phyloP scores from a whole-genome alignment of 176 grass and related monocot species.

The Carex cristatella region DNA sequence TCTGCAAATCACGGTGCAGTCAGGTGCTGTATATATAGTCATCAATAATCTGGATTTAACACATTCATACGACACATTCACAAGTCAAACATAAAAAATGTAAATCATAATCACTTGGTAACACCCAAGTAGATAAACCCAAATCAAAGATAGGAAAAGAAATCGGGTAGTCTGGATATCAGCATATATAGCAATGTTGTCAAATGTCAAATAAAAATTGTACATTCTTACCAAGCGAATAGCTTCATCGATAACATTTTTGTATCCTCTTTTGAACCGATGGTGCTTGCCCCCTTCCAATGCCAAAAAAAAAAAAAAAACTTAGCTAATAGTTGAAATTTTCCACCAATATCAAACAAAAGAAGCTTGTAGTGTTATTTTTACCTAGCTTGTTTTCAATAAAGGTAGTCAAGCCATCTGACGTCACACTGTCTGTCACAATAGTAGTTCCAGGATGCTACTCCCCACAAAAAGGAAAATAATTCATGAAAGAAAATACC shows the following conservation, averaged over 20 bases:
- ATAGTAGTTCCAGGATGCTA: slow-evolving; percentile 87
- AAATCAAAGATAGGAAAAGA: background rate
- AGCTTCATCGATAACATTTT: slow-evolving; percentile 99
- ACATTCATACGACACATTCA: background rate
- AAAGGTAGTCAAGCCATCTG: slow-evolving; percentile 90
- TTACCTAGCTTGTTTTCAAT: slow-evolving; percentile 97
- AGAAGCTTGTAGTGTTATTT: background rate
- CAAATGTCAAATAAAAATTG: slow-evolving; percentile 8
- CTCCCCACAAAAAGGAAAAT: slow-evolving; percentile 27
- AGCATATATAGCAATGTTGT: background rate
- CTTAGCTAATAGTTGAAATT: slow-evolving; percentile 7
- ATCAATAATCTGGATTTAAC: background rate
- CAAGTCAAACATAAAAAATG: background rate
- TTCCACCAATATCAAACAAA: slow-evolving; percentile 14
- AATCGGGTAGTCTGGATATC: background rate
- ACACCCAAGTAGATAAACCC: background rate
- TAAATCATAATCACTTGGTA: background rate
- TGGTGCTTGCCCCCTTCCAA: slow-evolving; percentile 89
- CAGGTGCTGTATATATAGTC: background rate
- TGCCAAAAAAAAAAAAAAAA: slow-evolving; percentile 22
- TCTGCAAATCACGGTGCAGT: slow-evolving; percentile 40
- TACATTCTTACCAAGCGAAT: slow-evolving; percentile 64
- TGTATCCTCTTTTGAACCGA: slow-evolving; percentile 92
- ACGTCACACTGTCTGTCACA: slow-evolving; percentile 95
- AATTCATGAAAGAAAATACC: slow-evolving; percentile 7